Conservation (phyloP, 164 flowering plant genomes). For the Magnolia kwangsiensis region DNA sequence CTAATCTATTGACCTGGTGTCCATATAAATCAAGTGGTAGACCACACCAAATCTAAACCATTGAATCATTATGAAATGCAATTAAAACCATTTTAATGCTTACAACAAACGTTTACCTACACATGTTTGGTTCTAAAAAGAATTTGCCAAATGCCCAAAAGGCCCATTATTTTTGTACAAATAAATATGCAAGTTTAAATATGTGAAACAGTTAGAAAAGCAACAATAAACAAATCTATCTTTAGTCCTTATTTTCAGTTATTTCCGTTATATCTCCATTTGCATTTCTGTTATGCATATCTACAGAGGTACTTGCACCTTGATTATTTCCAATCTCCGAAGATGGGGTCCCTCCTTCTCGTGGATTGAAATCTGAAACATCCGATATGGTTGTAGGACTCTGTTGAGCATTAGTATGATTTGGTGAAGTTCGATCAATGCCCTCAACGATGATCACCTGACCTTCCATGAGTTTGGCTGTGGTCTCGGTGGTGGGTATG, state of each 20-base stretch:
- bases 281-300: not conserved
- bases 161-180: not conserved
- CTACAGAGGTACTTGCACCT: not conserved
- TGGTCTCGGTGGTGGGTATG: no score
- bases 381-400: not conserved
- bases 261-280: not conserved
- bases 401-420: not conserved
- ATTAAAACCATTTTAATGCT: not conserved
- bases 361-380: not conserved
- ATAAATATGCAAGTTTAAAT: not conserved
- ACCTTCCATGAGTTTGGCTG: no score
- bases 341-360: not conserved
- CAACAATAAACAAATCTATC: not conserved
- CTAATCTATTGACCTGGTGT: no score
- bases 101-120: no score
- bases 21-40: no score
- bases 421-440: not conserved
- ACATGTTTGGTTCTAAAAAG: no score
- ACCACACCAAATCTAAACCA: no score
- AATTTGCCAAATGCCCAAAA: no score
- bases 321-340: not conserved
- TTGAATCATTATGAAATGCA: not conserved
- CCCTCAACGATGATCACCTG: not conserved
- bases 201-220: not conserved
- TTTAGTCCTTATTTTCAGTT: not conserved